Conservation (phyloP, 164 flowering plant species). For the Litsea cubeba region DNA sequence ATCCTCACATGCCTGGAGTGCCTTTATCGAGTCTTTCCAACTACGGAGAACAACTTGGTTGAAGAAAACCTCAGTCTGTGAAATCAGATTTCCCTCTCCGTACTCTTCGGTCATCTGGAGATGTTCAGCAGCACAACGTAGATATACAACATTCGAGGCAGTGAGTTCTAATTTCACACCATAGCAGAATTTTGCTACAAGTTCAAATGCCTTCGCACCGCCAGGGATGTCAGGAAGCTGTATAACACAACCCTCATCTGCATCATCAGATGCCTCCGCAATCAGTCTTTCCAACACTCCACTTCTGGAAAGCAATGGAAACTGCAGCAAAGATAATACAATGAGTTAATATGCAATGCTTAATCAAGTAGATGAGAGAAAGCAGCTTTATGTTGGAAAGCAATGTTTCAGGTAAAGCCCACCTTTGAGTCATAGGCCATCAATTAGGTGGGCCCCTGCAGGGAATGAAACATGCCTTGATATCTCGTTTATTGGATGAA, state of each 20-base stretch:
- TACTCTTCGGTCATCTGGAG: conserved; percentile 91
- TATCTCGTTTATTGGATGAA: too few relatives aligned
- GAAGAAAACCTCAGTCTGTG: conserved; percentile 72
- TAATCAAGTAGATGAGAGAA: background rate
- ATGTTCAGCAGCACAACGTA: conserved; percentile 79
- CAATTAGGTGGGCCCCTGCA: too few relatives aligned
- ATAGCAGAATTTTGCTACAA: conserved; percentile 89
- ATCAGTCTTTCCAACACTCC: conserved; percentile 74
- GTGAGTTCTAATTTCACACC: conserved; percentile 91
- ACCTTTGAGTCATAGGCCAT: too few relatives aligned
- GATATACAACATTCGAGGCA: conserved; percentile 76
- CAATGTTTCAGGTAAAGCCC: too few relatives aligned
- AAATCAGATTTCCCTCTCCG: conserved; percentile 76
- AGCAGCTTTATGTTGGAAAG: too few relatives aligned
- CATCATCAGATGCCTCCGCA: conserved; percentile 57
- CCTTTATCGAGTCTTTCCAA: conserved; percentile 86
- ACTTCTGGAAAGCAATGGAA: conserved; percentile 89
- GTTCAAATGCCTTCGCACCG: conserved; percentile 82
- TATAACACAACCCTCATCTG: conserved; percentile 52
- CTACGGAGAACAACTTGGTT: conserved; percentile 65
- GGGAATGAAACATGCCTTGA: too few relatives aligned
- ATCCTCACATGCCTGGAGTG: conserved; percentile 78
- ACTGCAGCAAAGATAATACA: conserved; percentile 38
- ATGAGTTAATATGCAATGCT: background rate
- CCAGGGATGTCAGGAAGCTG: conserved; percentile 65